Percentiles rank a stretch among this genome's conserved stretches.
These are phyloP conservation scores for Cardamine resedifolia DNA, from an alignment of 345 rosid genomes.

Conservation along the genomic window DNA sequence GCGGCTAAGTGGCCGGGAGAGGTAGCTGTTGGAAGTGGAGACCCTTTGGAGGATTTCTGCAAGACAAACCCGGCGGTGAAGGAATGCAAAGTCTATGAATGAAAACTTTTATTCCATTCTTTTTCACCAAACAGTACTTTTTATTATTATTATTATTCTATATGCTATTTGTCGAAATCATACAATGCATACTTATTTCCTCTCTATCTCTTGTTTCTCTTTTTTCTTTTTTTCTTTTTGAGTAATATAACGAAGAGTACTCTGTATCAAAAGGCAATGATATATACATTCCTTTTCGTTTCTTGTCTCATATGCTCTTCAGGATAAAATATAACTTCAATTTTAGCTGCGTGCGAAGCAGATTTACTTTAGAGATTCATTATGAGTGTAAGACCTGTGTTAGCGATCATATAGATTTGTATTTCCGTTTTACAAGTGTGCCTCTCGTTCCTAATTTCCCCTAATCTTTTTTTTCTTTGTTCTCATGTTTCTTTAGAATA, in stretches of 20 bases:
- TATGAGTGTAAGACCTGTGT: no score
- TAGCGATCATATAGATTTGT: no score
- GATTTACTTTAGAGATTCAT: no score
- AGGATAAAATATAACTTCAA: neutral
- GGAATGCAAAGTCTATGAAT: constrained; percentile 93
- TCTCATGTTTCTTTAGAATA: no score
- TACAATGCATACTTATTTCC: neutral
- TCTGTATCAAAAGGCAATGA: neutral
- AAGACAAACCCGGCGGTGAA: constrained; percentile 77
- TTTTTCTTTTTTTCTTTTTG: neutral
- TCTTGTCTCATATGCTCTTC: neutral
- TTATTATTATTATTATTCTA: neutral
- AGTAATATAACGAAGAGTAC: neutral
- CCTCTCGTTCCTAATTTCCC: no score
- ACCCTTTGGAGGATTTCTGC: constrained; percentile 95
- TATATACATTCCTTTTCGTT: neutral
- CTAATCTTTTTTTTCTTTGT: no score
- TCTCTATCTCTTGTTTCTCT: neutral
- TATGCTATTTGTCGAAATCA: neutral
- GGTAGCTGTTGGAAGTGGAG: constrained; percentile 63
- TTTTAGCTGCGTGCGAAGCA: no score
- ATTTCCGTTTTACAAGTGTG: no score
- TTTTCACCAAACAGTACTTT: constrained; percentile 7
- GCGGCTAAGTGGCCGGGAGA: constrained; percentile 85
- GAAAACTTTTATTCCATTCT: constrained; percentile 35